Evolutionary conservation across 805 yeast genomes (phyloP).

Genomic region (Pichia thaimueangensis): DNA sequence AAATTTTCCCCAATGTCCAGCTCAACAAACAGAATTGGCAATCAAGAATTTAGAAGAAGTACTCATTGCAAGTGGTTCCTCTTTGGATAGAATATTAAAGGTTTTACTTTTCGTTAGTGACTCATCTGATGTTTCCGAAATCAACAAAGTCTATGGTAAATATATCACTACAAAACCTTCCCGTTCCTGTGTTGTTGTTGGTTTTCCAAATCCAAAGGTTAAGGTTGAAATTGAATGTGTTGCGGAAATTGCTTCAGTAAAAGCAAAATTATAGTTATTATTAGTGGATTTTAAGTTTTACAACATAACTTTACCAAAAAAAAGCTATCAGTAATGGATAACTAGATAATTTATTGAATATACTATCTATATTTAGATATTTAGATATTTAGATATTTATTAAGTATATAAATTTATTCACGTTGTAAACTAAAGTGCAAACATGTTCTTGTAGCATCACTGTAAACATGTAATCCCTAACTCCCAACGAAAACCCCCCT

Average conservation of each 20-base stretch:
- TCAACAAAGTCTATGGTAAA: slow-evolving; percentile 41
- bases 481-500: too few species aligned
- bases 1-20: slow-evolving; percentile 36
- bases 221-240: slow-evolving; percentile 42
- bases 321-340: too few species aligned
- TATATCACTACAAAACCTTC: slow-evolving; percentile 47
- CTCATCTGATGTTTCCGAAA: slow-evolving; percentile 35
- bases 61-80: slow-evolving; percentile 39
- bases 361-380: too few species aligned
- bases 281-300: not conserved
- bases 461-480: too few species aligned
- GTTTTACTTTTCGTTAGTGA: slow-evolving; percentile 44
- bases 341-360: too few species aligned
- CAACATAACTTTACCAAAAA: not conserved
- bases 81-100: slow-evolving; percentile 41
- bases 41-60: slow-evolving; percentile 37
- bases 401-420: too few species aligned
- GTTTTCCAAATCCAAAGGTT: slow-evolving; percentile 41
- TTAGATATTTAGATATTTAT: too few species aligned
- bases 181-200: slow-evolving; percentile 46
- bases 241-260: slow-evolving; percentile 4
- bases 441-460: too few species aligned
- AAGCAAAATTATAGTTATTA: slow-evolving; percentile 3
- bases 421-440: too few species aligned
- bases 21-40: slow-evolving; percentile 40